Percentiles rank a stretch among this genome's conserved stretches.
These are phyloP conservation scores for Earliella scabrosa DNA, from an alignment of 1,284 basidiomycete genomes.

Conservation along the genomic window DNA sequence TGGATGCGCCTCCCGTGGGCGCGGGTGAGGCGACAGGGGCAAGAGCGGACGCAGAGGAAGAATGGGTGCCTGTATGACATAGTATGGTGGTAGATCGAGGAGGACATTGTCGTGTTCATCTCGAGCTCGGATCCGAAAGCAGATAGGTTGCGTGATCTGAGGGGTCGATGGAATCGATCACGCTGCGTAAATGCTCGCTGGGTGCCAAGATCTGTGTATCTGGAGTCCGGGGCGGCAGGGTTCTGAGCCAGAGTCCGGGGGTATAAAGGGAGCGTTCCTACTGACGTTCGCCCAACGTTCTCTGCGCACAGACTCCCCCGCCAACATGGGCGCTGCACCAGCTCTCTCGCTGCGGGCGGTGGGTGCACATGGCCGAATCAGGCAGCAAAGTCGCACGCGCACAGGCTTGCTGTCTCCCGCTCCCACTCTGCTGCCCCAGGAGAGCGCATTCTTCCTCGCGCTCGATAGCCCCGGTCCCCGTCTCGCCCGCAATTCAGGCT, in stretches of 20 bases:
- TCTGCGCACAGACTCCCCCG: background rate
- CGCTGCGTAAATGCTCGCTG: constrained; percentile 32
- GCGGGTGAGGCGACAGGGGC: background rate
- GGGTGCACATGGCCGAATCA: constrained; percentile 15
- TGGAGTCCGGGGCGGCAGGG: constrained; percentile 26
- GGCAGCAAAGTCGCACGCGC: constrained; percentile 23
- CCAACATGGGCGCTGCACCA: background rate
- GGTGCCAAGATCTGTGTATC: constrained; percentile 34
- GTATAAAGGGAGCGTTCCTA: constrained; percentile 17
- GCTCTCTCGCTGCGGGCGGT: background rate
- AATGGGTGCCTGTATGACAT: constrained; percentile 3
- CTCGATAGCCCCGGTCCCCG: constrained; percentile 1
- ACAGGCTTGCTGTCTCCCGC: constrained; percentile 13
- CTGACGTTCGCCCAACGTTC: background rate
- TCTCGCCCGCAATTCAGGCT: background rate
- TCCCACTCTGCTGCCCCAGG: background rate
- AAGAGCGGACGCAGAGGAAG: background rate
- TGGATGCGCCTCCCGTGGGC: too few species aligned
- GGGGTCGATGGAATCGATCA: constrained; percentile 35
- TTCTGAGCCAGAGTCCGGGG: constrained; percentile 19
- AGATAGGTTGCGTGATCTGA: constrained; percentile 33
- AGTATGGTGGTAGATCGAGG: constrained; percentile 2
- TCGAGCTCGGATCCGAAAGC: constrained; percentile 28
- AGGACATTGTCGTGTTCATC: constrained; percentile 18
- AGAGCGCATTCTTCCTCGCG: constrained; percentile 3